Conservation (phyloP, 306 rosid genomes). For the Fragaria nilgerrensis region DNA sequence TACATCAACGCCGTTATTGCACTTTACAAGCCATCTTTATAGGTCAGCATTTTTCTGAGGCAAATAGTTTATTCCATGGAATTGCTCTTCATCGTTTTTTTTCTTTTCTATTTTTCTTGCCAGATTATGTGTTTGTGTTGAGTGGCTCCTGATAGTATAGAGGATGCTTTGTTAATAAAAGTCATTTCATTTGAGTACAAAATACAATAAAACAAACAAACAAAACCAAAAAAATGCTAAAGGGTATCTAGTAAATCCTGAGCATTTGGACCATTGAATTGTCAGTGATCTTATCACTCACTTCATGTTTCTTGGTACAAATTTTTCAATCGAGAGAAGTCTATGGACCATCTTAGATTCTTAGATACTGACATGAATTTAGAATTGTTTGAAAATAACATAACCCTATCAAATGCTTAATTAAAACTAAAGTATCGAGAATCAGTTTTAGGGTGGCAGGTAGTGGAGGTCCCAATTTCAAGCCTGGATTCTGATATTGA, state of each 20-base stretch:
- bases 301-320: not conserved
- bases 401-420: not conserved
- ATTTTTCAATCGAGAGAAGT: not conserved
- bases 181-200: not conserved
- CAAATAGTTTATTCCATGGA: not conserved
- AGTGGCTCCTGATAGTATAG: not conserved
- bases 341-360: not conserved
- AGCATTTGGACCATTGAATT: not conserved
- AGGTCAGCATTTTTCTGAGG: conserved; percentile 3
- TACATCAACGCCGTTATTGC: not conserved
- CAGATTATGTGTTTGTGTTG: not conserved
- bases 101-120: not conserved
- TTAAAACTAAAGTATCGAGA: not conserved
- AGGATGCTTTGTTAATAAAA: not conserved
- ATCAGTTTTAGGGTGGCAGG: not conserved
- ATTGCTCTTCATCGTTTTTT: not conserved
- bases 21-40: not conserved
- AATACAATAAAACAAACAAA: too few species aligned
- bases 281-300: not conserved
- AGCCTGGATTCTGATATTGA: not conserved
- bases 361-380: not conserved
- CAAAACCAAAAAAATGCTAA: not conserved
- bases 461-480: not conserved
- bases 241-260: not conserved
- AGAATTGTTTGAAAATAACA: not conserved